A percentile compares a stretch with the other conserved stretches of the same genome.
Conservation (phyloP, 202 grass and related monocot genomes). For the Dendrocalamus latiflorus region DNA sequence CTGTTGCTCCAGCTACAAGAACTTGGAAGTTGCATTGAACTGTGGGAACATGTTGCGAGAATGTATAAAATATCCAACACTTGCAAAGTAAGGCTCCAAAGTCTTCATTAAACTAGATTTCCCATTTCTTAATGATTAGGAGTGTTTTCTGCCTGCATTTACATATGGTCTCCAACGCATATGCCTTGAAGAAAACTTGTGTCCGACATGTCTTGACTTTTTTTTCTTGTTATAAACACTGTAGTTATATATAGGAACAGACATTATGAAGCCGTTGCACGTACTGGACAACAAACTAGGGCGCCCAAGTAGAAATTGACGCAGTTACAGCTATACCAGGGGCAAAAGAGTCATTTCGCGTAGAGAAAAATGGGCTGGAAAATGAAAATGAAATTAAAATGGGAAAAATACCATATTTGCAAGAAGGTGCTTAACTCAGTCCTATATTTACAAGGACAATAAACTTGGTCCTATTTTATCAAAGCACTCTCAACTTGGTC, state of each 20-base stretch:
- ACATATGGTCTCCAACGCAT: neutral
- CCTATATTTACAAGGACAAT: too few relatives aligned
- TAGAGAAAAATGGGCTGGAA: too few relatives aligned
- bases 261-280: too few relatives aligned
- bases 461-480: too few relatives aligned
- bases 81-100: conserved; percentile 81
- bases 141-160: neutral
- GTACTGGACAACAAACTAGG: too few relatives aligned
- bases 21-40: conserved; percentile 94
- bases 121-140: neutral
- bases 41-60: conserved; percentile 98
- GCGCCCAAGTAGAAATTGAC: too few relatives aligned
- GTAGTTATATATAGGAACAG: neutral
- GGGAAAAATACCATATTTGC: too few relatives aligned
- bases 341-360: too few relatives aligned
- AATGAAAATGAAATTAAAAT: too few relatives aligned
- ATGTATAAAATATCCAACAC: conserved; percentile 91
- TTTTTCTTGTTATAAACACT: neutral
- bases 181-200: conserved; percentile 15
- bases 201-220: neutral
- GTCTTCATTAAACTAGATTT: conserved; percentile 7
- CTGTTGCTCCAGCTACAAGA: conserved; percentile 79
- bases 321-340: too few relatives aligned
- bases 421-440: too few relatives aligned
- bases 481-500: too few relatives aligned